Evolutionary conservation across 73 alveolate genomes (phyloP).

Genomic region (Durusdinium trenchii): DNA sequence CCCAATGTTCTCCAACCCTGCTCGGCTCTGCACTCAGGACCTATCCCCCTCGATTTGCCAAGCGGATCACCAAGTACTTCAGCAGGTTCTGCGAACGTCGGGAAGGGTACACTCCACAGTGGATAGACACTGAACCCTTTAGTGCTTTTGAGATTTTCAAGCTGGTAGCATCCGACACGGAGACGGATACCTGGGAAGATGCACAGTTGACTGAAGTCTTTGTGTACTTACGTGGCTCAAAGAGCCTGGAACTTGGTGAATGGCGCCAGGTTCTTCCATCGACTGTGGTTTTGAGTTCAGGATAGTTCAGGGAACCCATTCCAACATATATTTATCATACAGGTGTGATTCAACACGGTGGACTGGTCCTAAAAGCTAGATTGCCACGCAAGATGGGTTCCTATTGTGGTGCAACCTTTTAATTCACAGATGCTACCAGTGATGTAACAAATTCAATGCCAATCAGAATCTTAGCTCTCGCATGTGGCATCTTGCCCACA

Average conservation of each 20-base stretch:
- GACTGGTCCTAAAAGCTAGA: background rate
- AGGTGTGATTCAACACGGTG: background rate
- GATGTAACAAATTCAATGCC: too few relatives aligned
- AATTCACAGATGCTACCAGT: background rate
- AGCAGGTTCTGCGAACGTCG: conserved; percentile 3
- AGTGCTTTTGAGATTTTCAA: background rate
- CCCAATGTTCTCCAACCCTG: too few relatives aligned
- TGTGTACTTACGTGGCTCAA: background rate
- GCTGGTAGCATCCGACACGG: background rate
- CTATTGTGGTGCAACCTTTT: background rate
- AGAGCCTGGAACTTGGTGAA: conserved; percentile 32
- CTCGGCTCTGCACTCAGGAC: background rate
- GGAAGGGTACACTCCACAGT: background rate
- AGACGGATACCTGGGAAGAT: background rate
- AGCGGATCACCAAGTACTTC: background rate
- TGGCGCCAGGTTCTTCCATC: conserved; percentile 46
- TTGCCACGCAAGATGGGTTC: background rate
- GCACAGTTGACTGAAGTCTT: background rate
- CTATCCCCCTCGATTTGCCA: conserved; percentile 33
- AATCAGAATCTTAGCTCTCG: too few relatives aligned
- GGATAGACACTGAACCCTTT: background rate
- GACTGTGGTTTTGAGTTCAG: background rate
- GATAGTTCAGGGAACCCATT: background rate
- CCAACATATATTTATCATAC: background rate
- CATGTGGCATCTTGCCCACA: too few relatives aligned